Percentiles rank a stretch among this genome's conserved stretches.
phyloP scores from a whole-genome alignment of 768 basidiomycete genomes.

The Hygrocybe punicea region DNA sequence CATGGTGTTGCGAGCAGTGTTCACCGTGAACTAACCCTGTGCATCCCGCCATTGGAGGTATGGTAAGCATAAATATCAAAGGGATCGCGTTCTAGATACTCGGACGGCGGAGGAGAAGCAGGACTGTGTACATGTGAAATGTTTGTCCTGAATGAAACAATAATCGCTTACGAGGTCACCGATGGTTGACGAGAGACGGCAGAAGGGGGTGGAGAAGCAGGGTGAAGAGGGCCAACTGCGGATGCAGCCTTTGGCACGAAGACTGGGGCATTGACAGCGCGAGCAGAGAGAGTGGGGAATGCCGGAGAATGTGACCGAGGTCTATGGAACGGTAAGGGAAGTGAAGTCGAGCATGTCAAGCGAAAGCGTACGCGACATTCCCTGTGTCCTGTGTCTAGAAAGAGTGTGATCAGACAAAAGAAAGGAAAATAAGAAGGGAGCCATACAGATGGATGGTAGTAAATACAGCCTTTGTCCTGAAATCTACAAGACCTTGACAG shows the following conservation, averaged over 20 bases:
- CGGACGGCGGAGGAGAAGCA: conserved; percentile 17
- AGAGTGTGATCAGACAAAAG: neutral
- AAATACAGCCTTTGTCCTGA: conserved; percentile 82
- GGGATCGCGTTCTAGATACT: conserved; percentile 20
- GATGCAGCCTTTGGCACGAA: conserved; percentile 67
- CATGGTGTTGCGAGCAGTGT: neutral
- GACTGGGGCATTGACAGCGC: conserved; percentile 79
- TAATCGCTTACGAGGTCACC: conserved; percentile 18
- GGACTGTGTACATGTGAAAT: conserved; percentile 11
- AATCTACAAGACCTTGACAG: conserved; percentile 70
- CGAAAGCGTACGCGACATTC: conserved; percentile 30
- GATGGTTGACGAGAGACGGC: conserved; percentile 8
- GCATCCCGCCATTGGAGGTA: neutral
- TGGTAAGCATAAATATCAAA: conserved; percentile 28
- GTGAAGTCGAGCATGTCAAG: neutral
- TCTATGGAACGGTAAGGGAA: conserved; percentile 21
- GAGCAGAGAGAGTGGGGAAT: conserved; percentile 45
- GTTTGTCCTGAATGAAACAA: neutral
- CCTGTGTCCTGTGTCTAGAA: conserved; percentile 23
- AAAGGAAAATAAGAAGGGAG: neutral
- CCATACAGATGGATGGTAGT: conserved; percentile 72
- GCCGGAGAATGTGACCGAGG: conserved; percentile 44
- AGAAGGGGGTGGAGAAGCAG: conserved; percentile 29
- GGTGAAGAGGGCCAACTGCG: conserved; percentile 29
- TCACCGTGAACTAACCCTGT: neutral